Conservation (phyloP, 2,329 filamentous ascomycete genomes). For the Xylariaceae sp. region DNA sequence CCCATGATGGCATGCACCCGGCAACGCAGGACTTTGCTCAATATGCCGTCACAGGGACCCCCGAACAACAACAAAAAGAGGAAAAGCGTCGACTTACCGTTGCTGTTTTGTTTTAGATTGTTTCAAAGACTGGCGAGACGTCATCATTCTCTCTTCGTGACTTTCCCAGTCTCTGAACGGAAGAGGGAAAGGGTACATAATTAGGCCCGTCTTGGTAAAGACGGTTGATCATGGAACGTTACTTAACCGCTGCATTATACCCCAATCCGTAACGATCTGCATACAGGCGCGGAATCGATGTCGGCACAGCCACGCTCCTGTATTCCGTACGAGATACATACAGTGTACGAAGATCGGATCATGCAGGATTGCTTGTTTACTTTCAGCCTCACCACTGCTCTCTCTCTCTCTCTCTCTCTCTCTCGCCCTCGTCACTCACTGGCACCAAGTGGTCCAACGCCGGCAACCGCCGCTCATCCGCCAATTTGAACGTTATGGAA, state of each 20-base stretch:
- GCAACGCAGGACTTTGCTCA: background rate
- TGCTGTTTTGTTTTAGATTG: background rate
- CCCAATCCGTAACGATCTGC: background rate
- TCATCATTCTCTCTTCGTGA: background rate
- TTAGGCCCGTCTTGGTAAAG: too few relatives aligned
- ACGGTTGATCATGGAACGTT: background rate
- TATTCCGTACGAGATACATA: background rate
- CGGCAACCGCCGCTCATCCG: background rate
- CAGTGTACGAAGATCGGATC: background rate
- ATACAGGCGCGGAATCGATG: background rate
- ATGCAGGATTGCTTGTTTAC: background rate
- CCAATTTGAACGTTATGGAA: background rate
- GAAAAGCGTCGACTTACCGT: background rate
- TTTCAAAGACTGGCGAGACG: background rate
- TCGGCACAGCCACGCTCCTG: background rate
- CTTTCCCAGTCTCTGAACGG: too few relatives aligned
- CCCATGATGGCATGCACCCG: background rate
- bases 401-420: too few relatives aligned
- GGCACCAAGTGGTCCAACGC: background rate
- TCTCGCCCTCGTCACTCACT: background rate
- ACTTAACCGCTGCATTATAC: background rate
- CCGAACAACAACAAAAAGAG: background rate
- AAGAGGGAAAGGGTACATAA: too few relatives aligned
- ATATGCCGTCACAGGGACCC: background rate
- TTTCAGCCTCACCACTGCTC: background rate